A percentile compares a stretch with the other conserved stretches of the same genome.
Evolutionary conservation across 2,329 filamentous ascomycete genomes (phyloP).

Genomic region (Claviceps africana): DNA sequence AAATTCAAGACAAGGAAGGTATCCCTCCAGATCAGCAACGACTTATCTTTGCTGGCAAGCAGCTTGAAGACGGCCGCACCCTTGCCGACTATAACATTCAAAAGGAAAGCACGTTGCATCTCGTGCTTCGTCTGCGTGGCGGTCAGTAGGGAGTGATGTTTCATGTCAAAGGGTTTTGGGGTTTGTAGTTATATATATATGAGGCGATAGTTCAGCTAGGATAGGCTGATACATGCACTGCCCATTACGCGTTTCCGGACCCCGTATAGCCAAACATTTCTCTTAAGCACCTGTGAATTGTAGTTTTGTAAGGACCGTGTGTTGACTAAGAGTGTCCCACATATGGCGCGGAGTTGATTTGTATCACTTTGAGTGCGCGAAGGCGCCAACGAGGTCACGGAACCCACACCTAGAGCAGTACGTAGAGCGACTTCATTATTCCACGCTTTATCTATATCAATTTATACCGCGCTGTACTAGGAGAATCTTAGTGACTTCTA

Average conservation of each 20-base stretch:
- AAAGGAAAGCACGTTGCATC: slow-evolving; percentile 70
- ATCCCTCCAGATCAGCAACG: slow-evolving; percentile 93
- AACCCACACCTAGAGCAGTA: no score
- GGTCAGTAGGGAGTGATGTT: slow-evolving; percentile 23
- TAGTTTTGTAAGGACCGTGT: no score
- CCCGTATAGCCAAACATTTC: background rate
- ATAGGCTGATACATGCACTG: background rate
- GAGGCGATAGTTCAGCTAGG: background rate
- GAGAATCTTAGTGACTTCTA: no score
- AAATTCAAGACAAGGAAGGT: slow-evolving; percentile 88
- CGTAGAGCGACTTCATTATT: no score
- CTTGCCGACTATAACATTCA: slow-evolving; percentile 95
- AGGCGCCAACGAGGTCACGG: no score
- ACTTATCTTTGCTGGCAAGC: slow-evolving; percentile 86
- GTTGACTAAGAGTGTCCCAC: no score
- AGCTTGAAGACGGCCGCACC: slow-evolving; percentile 83
- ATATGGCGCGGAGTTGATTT: no score
- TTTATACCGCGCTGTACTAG: no score
- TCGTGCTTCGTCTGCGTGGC: slow-evolving; percentile 70
- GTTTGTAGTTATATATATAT: background rate
- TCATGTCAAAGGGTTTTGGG: background rate
- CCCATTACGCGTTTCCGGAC: background rate
- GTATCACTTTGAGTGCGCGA: no score
- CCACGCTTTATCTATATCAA: no score
- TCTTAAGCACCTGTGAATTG: no score